These are phyloP conservation scores for Neurospora africana DNA, from an alignment of 495 filamentous ascomycete genomes.

Conservation along the genomic window DNA sequence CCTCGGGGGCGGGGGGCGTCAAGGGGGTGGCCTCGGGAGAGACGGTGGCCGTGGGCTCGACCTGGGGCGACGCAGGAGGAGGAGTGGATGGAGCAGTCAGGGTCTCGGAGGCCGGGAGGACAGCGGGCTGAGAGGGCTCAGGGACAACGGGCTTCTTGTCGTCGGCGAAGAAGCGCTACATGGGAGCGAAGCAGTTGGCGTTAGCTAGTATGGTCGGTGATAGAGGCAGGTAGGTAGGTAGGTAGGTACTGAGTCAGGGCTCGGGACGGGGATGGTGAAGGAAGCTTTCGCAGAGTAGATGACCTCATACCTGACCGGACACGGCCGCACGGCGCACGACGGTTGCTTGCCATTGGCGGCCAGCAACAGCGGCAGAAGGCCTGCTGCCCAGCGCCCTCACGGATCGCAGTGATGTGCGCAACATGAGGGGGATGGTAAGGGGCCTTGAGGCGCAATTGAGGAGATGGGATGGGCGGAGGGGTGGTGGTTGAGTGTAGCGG, in stretches of 20 bases:
- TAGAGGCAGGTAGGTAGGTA: not conserved
- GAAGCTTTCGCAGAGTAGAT: not conserved
- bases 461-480: conserved; percentile 8
- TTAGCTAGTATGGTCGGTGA: conserved; percentile 7
- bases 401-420: conserved; percentile 55
- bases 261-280: not conserved
- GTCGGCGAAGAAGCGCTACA: conserved; percentile 50
- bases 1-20: conserved; percentile 32
- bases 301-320: conserved; percentile 23
- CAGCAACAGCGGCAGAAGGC: conserved; percentile 33
- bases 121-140: conserved; percentile 35
- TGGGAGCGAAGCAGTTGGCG: not conserved
- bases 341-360: conserved; percentile 47
- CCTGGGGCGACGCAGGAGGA: conserved; percentile 29
- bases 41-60: conserved; percentile 40
- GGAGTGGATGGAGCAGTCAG: conserved; percentile 39
- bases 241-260: not conserved
- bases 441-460: conserved; percentile 28
- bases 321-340: conserved; percentile 21
- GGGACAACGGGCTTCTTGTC: conserved; percentile 39
- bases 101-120: conserved; percentile 49
- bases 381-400: conserved; percentile 42
- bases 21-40: conserved; percentile 52
- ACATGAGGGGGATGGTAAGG: conserved; percentile 50
- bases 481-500: conserved; percentile 28